Base-by-base conservation (phyloP, 2,329 filamentous ascomycete species). In the Diaporthe destruens region DNA sequence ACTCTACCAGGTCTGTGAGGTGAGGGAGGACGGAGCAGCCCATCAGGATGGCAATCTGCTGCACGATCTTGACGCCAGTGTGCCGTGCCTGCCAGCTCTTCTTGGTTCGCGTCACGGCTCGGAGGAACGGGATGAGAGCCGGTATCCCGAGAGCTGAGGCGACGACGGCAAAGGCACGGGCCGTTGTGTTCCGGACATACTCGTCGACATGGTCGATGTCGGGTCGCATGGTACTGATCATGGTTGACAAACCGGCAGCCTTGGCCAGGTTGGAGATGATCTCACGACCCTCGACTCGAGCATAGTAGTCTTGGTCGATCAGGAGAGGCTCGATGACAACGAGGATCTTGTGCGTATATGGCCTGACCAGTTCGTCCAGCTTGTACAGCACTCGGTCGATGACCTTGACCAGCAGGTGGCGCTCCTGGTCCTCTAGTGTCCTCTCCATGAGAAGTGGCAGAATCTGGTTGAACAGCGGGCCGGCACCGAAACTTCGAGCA, bases 231-330 rank as follows among this genome's bases (percentile, higher is more conserved):
- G 95, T 98, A 84, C 95, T 98, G 81, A 99, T 99, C 96, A 99
- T 99, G 77, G 97, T 96, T 23, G 96, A 96, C 70, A 99, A 89
- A 80, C 96, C 97, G 75, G 97, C 96, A 32, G 96, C 96, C 83
- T 99, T 99, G 80, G 93, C 94, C 65, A 99, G 90, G 81, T 99
- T 99, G 71, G 96, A 98, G 78, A 99, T 99, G 78, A 99, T 99
- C 82, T 99, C 96, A 77, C 96, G 94, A 82, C 96, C 96, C 83
- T 99, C 96, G 6, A 99, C 96, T 81, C 96, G 93, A 54, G 97
- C 96, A 82, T 99, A 99, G 84, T 99, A 99, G 84, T 99, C 97
- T 85, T 99, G 96, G 80, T 99, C 97, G 79, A 99, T 99, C 76
- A 99, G 93, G 65, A 99, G 87, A n/a, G 96, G 96, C 82, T 99